Conservation (phyloP, 2,329 filamentous ascomycete genomes). For the Aspergillus brasiliensis region DNA sequence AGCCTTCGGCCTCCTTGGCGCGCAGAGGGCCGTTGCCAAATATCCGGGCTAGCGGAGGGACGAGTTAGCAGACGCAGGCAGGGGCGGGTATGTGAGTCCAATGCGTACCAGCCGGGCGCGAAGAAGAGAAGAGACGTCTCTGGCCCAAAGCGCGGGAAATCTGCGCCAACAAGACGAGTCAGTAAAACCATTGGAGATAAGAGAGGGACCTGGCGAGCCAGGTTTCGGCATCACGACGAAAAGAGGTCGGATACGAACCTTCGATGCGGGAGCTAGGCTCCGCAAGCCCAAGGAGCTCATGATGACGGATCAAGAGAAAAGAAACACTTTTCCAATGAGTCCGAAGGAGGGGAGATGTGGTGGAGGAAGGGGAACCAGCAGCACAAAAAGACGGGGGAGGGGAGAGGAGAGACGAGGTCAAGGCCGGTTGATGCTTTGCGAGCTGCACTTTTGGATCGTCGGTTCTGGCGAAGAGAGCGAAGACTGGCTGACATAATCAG, state of each 20-base stretch:
- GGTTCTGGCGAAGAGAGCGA: slow-evolving; percentile 26
- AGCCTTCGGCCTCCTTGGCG: slow-evolving; percentile 89
- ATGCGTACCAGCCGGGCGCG: slow-evolving; percentile 72
- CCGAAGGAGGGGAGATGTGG: slow-evolving; percentile 27
- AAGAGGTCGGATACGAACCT: slow-evolving; percentile 43
- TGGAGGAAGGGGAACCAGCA: slow-evolving; percentile 21
- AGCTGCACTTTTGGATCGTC: slow-evolving; percentile 32
- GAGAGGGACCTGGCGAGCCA: slow-evolving; percentile 11
- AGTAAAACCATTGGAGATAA: slow-evolving; percentile 21
- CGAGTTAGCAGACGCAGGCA: slow-evolving; percentile 25
- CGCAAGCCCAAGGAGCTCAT: slow-evolving; percentile 55
- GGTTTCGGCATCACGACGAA: slow-evolving; percentile 13
- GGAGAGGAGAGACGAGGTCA: slow-evolving; percentile 18
- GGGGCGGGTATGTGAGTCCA: slow-evolving; percentile 22
- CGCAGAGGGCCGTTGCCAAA: slow-evolving; percentile 82
- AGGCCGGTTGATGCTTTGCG: slow-evolving; percentile 20
- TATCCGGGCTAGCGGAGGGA: slow-evolving; percentile 67
- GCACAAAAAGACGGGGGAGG: slow-evolving; percentile 10
- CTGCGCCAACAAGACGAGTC: slow-evolving; percentile 45
- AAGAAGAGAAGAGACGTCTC: slow-evolving; percentile 81
- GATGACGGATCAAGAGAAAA: slow-evolving; percentile 38
- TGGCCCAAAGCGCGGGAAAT: slow-evolving; percentile 66
- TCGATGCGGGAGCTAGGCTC: slow-evolving; percentile 52
- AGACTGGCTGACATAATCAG: slow-evolving; percentile 40
- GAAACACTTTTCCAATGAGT: slow-evolving; percentile 28